Evolutionary conservation across 257 asterid genomes (phyloP), one percentile per base, ranked within the genome.

Genomic region (Nicotiana tabacum): DNA sequence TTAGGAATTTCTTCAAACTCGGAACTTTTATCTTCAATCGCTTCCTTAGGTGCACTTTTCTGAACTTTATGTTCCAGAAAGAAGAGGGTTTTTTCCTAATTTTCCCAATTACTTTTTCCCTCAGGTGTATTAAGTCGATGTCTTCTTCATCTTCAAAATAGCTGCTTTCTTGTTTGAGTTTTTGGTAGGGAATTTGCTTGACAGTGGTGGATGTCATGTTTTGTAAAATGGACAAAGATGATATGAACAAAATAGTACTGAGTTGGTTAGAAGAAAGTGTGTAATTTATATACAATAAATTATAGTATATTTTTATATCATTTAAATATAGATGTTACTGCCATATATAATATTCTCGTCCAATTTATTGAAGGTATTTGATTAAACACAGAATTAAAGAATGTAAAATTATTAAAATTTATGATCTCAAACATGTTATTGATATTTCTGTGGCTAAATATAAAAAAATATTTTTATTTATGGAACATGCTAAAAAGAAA

Each of bases 1-100:
- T 84, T 69, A 90, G 53, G 58, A 90, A 85, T 68, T 90, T 86
- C 4, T 93, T 96, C 68, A 95, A 87, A 30, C 83, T 87, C 0
- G 83, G 78, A 27, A 92, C 88, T 87, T 86, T 88, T 85, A 84
- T 90, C 77, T 86, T 80, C 84, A 66, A 66, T 51, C 78, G 12
- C 66, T 51, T 81, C 57, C 84, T 89, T 10, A 91, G 1, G 46
- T 88, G 93, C 21, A 80, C 81, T 32, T 79, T 87, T 56, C 90
- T 77, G 81, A 84, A 67, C 66, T 86, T 83, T 9, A 70, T 70
- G 18, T 43, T 70, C 78, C 57, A 70, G 60, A 70, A 74, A 18
- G 64, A 48, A 32, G 84, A 66, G 12, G 82, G 43, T 21, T 77
- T 81, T 58, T 80, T 81, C 91, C 86, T 66, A 80, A 76, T 79